These are phyloP conservation scores for Acanthamoeba culbertsoni DNA, from an alignment of 208 protist species.

Conservation along the genomic window DNA sequence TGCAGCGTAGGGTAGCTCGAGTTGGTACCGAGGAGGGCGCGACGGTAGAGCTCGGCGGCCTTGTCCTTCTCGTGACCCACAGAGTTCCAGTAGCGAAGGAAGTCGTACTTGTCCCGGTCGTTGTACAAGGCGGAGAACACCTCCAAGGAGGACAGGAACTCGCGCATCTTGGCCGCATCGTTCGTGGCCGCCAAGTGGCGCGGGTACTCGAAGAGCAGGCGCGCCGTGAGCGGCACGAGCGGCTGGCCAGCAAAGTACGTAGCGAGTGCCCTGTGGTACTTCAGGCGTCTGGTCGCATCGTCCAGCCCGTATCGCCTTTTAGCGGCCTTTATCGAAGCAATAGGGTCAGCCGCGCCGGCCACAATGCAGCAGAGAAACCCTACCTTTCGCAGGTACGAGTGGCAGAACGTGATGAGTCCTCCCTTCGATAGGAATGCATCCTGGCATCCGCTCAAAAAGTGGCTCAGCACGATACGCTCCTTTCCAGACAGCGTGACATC, in stretches of 20 bases:
- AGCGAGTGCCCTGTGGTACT: not conserved
- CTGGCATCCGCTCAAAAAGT: not conserved
- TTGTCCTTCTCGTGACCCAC: conserved; percentile 5
- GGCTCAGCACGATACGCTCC: not conserved
- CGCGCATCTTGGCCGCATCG: not conserved
- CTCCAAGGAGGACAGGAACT: not conserved
- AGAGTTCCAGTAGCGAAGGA: conserved; percentile 40
- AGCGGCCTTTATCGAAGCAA: not conserved
- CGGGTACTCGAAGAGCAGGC: conserved; percentile 36
- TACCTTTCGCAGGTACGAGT: conserved; percentile 17
- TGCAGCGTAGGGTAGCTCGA: not conserved
- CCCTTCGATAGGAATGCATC: not conserved
- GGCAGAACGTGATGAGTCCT: not conserved
- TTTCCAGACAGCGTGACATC: not conserved
- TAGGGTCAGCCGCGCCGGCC: not conserved
- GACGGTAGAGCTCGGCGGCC: not conserved
- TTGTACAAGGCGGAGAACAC: conserved; percentile 45
- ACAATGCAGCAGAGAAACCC: not conserved
- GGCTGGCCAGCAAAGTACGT: not conserved
- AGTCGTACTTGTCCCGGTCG: conserved; percentile 53
- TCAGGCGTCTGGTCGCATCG: not conserved
- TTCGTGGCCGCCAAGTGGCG: not conserved
- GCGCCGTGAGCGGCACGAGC: not conserved
- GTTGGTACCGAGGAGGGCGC: not conserved
- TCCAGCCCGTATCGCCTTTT: not conserved